phyloP scores from a whole-genome alignment of 202 grass and related monocot genomes.

The Setaria viridis region DNA sequence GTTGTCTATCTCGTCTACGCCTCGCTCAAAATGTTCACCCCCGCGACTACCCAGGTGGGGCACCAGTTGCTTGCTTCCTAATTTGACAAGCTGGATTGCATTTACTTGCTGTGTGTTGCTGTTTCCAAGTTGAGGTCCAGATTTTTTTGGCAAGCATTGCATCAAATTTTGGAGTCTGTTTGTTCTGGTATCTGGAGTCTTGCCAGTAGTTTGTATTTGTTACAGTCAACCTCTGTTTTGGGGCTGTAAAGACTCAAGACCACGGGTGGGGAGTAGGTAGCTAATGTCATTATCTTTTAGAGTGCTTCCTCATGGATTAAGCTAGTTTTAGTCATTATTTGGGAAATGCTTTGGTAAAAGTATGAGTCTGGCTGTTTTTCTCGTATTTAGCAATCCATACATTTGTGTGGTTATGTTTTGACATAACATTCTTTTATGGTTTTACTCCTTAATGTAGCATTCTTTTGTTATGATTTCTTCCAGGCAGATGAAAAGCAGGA shows the following conservation, averaged over 20 bases:
- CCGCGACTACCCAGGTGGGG: conserved; percentile 56
- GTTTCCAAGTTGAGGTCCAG: not conserved
- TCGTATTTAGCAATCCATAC: conserved; percentile 5
- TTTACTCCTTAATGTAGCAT: conserved; percentile 20
- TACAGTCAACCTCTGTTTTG: not conserved
- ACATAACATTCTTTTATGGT: not conserved
- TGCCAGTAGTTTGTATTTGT: not conserved
- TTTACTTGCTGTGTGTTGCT: not conserved
- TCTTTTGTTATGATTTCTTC: conserved; percentile 38
- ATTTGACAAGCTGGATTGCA: not conserved
- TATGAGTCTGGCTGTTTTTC: not conserved
- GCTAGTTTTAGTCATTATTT: not conserved
- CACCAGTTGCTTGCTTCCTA: not conserved
- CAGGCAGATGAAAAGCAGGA: conserved; percentile 66
- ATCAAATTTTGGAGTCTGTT: conserved; percentile 3
- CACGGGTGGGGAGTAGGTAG: not conserved
- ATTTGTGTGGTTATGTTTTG: not conserved
- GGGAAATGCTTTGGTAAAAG: not conserved
- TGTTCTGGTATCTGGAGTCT: not conserved
- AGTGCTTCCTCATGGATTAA: not conserved
- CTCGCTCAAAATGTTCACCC: conserved; percentile 92
- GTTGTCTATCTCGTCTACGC: conserved; percentile 89
- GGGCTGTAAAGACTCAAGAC: too few relatives aligned
- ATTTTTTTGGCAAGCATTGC: not conserved
- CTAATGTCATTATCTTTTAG: not conserved